Base-by-base conservation (phyloP, 345 rosid genomes). In the Zanthoxylum bungeanum region DNA sequence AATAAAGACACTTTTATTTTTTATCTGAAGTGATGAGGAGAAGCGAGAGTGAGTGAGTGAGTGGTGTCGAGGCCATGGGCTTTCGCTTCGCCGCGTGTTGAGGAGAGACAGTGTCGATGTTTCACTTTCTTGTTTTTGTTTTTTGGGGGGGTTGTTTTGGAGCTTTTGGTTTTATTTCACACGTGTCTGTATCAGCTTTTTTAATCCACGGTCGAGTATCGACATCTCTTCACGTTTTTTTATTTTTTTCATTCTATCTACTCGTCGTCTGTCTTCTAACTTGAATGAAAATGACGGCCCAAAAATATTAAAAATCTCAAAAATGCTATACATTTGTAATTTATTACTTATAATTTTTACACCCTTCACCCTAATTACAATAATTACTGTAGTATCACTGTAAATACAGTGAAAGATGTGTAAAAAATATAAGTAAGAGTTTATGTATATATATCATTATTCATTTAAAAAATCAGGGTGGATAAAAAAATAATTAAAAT, bases 71-170 rank as follows among this genome's bases (percentile, higher is more conserved):
- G 62, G 52, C 64, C 5, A 31, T 7, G 74, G 52, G 53, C 27
- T 36, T 28, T 74, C 81, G 83, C 61, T 55, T 69, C 86, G 86
- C 86, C 86, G 83, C 86, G 86, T 82, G 85, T 74, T 39, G 50
- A 0, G 52, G 12, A 0, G 66, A 9, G 27, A 7, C 57, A 57
- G 46, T 27, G 51, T 61, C 11, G 36, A 21, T 3, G 60, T 17
- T 27, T 2, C 44, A 14, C 5, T 14, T 31, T 24, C 55, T 10
- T 40, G 25, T 46, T 67, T 46, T 0, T 1, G 25, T 4, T 1
- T 14, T 19, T 31, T n/a, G n/a, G n/a, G n/a, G n/a, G 21, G 9
- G 7, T 10, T 21, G n/a, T 14, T 27, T 42, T 27, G 39, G 28
- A n/a, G 11, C 12, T 52, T 11, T 27, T 27, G 7, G 5, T 27